Evolutionary conservation across 352 stramenopile genomes (phyloP), one percentile per base, ranked within the genome.

Genomic region (Halophytophthora batemanensis): DNA sequence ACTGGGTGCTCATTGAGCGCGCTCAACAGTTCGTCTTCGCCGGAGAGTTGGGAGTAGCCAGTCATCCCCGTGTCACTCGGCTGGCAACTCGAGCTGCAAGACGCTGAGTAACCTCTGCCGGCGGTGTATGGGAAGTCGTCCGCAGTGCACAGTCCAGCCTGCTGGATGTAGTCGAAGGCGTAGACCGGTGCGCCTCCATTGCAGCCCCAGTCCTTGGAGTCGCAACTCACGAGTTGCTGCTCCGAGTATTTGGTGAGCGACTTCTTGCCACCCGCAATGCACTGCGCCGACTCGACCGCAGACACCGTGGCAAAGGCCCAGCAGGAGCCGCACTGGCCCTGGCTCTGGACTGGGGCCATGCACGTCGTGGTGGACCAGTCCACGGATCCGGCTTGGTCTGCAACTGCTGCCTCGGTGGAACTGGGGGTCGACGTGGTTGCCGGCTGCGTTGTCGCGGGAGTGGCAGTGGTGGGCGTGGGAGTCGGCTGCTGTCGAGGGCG

Each of bases 231-330:
- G 21, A 98, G 53, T 69, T 97, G 82, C 49, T 97, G 80, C 67
- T 98, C 92, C 19, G 82, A 96, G 13, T 97, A 74, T 53, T 90
- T 85, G 33, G 86, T 75, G 29, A 96, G 53, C 12, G 59, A 62
- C n/a, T 48, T 50, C 19, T 80, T 81, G 7, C 76, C 87, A 23
- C 59, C 64, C 2, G 64, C 54, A 33, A 98, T 84, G 42, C 86
- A 95, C 56, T 95, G 79, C 11, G 87, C 86, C 6, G 87, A 87
- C 62, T 98, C 93, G 5, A 97, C 68, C 6, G 84, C 89, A 14
- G 93, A 87, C 0, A 92, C 81, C 0, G 91, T 91, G n/a, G 93
- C 96, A 69, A 99, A 99, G 7, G 93, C 87, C 95, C 96, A 99
- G 74, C 96, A 99, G 1, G 87, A 96, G 42, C 96, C 96, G 64